phyloP scores from a whole-genome alignment of 257 asterid genomes.

The Gynochthodes officinalis region DNA sequence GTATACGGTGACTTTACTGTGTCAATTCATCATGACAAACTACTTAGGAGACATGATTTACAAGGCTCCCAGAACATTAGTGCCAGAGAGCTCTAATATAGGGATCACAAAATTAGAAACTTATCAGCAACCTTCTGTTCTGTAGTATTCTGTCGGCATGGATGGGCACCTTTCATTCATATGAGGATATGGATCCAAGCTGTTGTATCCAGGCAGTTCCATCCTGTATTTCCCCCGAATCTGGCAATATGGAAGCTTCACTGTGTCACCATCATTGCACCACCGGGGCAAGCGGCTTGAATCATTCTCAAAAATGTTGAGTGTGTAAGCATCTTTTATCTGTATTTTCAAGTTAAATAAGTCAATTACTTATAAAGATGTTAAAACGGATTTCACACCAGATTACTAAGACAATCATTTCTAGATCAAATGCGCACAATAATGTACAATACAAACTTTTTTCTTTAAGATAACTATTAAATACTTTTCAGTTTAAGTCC shows the following conservation, averaged over 20 bases:
- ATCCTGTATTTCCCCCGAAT: constrained; percentile 70
- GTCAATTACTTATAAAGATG: not conserved
- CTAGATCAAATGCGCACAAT: not conserved
- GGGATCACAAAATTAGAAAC: not conserved
- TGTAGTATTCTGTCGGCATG: constrained; percentile 60
- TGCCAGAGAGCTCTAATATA: not conserved
- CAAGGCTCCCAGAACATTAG: not conserved
- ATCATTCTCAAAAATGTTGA: constrained; percentile 68
- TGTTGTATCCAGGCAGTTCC: constrained; percentile 82
- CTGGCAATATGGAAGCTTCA: constrained; percentile 85
- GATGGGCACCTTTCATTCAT: constrained; percentile 94
- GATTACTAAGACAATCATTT: not conserved
- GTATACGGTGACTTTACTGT: not conserved
- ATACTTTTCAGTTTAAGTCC: not conserved
- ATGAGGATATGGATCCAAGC: constrained; percentile 63
- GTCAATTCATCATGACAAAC: not conserved
- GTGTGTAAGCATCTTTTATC: constrained; percentile 85
- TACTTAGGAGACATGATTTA: not conserved
- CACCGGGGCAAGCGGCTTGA: constrained; percentile 77
- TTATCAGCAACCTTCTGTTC: constrained; percentile 75
- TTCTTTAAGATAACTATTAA: not conserved
- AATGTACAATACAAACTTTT: not conserved
- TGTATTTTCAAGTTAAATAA: constrained; percentile 31
- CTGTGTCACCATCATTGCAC: constrained; percentile 84
- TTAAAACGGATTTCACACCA: not conserved